Percentiles rank a stretch among this genome's conserved stretches.
These are phyloP conservation scores for Pistacia vera DNA, from an alignment of 345 rosid species.

Conservation along the genomic window DNA sequence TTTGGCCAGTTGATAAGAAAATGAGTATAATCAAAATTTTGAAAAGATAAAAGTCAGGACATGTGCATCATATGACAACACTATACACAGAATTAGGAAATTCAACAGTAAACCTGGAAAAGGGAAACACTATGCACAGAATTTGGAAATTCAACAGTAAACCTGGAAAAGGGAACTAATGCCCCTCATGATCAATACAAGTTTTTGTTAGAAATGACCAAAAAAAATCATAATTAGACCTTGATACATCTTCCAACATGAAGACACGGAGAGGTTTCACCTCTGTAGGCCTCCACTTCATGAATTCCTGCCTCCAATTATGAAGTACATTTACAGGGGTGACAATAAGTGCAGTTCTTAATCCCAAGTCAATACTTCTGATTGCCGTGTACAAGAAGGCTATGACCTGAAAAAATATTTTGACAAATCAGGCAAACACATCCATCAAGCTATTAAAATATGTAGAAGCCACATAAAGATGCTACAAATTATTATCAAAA, in stretches of 20 bases:
- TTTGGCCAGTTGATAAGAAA: background rate
- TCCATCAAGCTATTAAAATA: conserved; percentile 6
- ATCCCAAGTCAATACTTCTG: conserved; percentile 89
- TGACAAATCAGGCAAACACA: conserved; percentile 25
- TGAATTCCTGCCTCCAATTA: conserved; percentile 94
- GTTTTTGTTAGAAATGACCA: background rate
- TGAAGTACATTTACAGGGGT: conserved; percentile 99
- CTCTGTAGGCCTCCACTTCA: conserved; percentile 95
- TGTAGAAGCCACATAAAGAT: background rate
- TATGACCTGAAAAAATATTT: conserved; percentile 72
- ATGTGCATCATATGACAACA: background rate
- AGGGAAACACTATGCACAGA: background rate
- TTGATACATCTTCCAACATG: conserved; percentile 96
- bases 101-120: background rate
- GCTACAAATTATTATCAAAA: conserved; percentile 10
- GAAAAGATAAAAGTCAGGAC: background rate
- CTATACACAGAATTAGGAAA: background rate
- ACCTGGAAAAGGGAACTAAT: background rate
- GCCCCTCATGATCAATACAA: conserved; percentile 3
- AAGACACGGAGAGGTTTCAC: conserved; percentile 80
- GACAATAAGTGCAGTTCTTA: conserved; percentile 88
- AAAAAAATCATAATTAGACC: conserved; percentile 39
- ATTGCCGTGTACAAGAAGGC: conserved; percentile 96
- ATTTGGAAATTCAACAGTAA: background rate
- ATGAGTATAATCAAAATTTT: background rate